These are phyloP conservation scores for Hapsidospora chrysogenum DNA, from an alignment of 495 filamentous ascomycete genomes.

Conservation along the genomic window DNA sequence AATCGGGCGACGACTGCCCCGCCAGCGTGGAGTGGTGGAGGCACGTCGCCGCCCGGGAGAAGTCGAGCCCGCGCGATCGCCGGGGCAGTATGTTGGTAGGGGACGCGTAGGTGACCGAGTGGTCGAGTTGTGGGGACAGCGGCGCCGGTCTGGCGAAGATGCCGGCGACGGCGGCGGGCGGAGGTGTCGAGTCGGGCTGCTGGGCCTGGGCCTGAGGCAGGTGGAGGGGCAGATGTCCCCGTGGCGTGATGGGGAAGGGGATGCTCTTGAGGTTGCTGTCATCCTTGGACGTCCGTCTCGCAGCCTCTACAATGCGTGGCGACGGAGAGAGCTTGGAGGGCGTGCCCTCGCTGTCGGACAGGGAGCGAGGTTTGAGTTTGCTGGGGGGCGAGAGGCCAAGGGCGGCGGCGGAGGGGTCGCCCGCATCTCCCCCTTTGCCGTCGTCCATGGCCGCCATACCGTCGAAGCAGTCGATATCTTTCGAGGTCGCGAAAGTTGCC, in stretches of 20 bases:
- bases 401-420: no score
- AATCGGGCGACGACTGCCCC: conserved; percentile 80
- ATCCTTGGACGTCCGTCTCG: conserved; percentile 53
- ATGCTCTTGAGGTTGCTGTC: conserved; percentile 41
- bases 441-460: no score
- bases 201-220: no score
- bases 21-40: conserved; percentile 91
- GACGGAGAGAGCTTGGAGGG: conserved; percentile 45
- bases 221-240: conserved; percentile 48
- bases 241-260: conserved; percentile 43
- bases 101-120: conserved; percentile 67
- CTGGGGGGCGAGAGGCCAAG: neutral
- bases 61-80: conserved; percentile 75
- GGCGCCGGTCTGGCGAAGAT: conserved; percentile 43
- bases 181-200: conserved; percentile 5
- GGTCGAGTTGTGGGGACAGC: conserved; percentile 72
- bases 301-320: conserved; percentile 42
- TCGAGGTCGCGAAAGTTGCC: no score
- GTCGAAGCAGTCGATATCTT: no score
- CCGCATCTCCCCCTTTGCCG: no score
- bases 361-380: conserved; percentile 22
- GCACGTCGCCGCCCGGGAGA: conserved; percentile 85
- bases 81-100: conserved; percentile 64
- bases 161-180: neutral
- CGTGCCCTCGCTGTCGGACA: conserved; percentile 32